phyloP scores from a whole-genome alignment of 345 rosid genomes.

The Eucalyptus grandis region DNA sequence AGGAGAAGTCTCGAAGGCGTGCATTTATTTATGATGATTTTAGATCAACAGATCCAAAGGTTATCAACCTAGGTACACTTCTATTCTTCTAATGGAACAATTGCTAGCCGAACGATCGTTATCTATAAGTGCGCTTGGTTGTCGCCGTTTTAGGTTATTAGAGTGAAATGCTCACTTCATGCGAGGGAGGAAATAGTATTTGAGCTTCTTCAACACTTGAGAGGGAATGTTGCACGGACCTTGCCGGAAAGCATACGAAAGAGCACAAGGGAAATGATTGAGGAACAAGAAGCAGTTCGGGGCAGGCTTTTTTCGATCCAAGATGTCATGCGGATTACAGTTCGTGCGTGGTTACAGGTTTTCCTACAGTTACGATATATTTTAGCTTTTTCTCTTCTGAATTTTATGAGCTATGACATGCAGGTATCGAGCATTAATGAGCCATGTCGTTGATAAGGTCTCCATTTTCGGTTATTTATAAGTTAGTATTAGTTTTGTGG shows the following conservation, averaged over 20 bases:
- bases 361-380: too few relatives aligned
- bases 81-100: background rate
- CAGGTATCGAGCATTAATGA: background rate
- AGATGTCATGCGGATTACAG: slow-evolving; percentile 52
- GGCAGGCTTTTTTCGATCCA: slow-evolving; percentile 44
- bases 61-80: slow-evolving; percentile 37
- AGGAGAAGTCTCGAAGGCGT: slow-evolving; percentile 51
- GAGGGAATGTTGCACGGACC: slow-evolving; percentile 1
- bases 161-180: slow-evolving; percentile 63
- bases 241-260: slow-evolving; percentile 26
- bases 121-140: background rate
- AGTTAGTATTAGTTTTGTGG: background rate
- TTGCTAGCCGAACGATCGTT: background rate
- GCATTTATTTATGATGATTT: slow-evolving; percentile 28
- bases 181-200: slow-evolving; percentile 54
- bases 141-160: slow-evolving; percentile 21
- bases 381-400: too few relatives aligned
- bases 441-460: background rate
- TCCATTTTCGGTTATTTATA: background rate
- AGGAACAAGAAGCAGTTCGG: slow-evolving; percentile 47
- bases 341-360: slow-evolving; percentile 59
- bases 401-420: background rate
- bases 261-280: slow-evolving; percentile 43
- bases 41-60: slow-evolving; percentile 55
- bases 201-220: slow-evolving; percentile 43